Percentiles rank a stretch among this genome's conserved stretches.
These are phyloP conservation scores for Fusarium sp. DNA, from an alignment of 2,329 filamentous ascomycete species.

Conservation along the genomic window DNA sequence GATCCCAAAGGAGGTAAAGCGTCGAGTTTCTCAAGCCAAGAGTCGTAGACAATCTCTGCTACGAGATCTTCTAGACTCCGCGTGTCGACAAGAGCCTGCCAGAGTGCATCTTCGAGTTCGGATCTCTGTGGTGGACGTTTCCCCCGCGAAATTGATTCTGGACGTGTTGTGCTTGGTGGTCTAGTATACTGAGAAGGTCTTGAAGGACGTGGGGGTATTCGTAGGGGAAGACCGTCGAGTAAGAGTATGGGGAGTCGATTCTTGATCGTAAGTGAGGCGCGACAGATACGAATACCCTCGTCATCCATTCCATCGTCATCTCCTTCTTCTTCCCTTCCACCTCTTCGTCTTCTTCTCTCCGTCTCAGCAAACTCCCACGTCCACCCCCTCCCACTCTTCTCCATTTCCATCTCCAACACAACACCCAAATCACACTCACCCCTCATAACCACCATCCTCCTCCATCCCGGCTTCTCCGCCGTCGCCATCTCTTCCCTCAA, in stretches of 20 bases:
- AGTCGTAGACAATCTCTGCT: slow-evolving; percentile 42
- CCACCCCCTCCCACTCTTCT: slow-evolving; percentile 30
- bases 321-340: background rate
- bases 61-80: slow-evolving; percentile 33
- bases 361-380: slow-evolving; percentile 42
- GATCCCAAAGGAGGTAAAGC: slow-evolving; percentile 29
- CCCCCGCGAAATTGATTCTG: background rate
- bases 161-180: background rate
- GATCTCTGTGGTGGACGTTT: slow-evolving; percentile 24
- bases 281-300: slow-evolving; percentile 40
- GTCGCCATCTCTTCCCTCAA: slow-evolving; percentile 33
- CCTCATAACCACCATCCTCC: slow-evolving; percentile 37
- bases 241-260: slow-evolving; percentile 39
- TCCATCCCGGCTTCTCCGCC: slow-evolving; percentile 35
- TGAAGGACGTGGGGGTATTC: slow-evolving; percentile 1
- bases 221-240: slow-evolving; percentile 37
- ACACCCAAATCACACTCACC: slow-evolving; percentile 38
- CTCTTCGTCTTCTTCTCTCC: slow-evolving; percentile 6
- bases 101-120: slow-evolving; percentile 34
- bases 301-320: slow-evolving; percentile 3
- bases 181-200: slow-evolving; percentile 12
- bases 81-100: slow-evolving; percentile 30
- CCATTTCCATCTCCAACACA: slow-evolving; percentile 32
- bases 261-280: slow-evolving; percentile 33
- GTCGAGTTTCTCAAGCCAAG: slow-evolving; percentile 43